Conservation (phyloP, 257 asterid species). For the Ilex aquifolium region DNA sequence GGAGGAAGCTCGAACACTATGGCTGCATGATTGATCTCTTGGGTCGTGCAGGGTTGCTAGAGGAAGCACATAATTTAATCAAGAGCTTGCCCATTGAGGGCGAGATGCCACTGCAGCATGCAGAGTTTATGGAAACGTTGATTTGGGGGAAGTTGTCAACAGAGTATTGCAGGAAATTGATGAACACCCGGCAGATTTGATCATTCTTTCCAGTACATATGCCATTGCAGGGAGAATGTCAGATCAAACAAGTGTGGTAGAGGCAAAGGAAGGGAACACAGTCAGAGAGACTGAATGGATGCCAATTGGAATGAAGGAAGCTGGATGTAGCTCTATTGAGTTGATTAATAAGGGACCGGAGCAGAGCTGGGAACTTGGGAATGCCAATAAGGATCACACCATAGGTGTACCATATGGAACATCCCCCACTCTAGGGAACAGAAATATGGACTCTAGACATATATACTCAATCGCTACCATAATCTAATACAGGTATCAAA, state of each 20-base stretch:
- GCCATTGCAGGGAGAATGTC: conserved; percentile 42
- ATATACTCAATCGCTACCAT: too few species aligned
- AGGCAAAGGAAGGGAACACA: conserved; percentile 12
- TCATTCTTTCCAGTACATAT: conserved; percentile 36
- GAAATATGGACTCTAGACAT: too few species aligned
- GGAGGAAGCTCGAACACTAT: conserved; percentile 54
- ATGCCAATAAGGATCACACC: too few species aligned
- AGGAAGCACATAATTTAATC: conserved; percentile 45
- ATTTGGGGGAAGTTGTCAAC: conserved; percentile 44
- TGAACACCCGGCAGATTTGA: conserved; percentile 45
- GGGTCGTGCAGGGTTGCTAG: conserved; percentile 58
- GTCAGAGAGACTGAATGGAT: conserved; percentile 17
- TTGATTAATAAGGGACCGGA: not conserved
- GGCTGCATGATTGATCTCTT: conserved; percentile 58
- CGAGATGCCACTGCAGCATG: conserved; percentile 60
- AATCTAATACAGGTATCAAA: too few species aligned
- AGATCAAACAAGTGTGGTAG: conserved; percentile 11
- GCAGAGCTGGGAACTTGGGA: not conserved
- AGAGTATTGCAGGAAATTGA: conserved; percentile 31
- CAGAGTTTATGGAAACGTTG: conserved; percentile 46
- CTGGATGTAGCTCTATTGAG: conserved; percentile 41
- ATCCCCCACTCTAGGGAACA: too few species aligned
- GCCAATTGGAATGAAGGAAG: conserved; percentile 32
- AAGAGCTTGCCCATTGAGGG: conserved; percentile 37
- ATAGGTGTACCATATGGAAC: too few species aligned